Base-by-base conservation (phyloP, 306 rosid genomes). In the Morella rubra region DNA sequence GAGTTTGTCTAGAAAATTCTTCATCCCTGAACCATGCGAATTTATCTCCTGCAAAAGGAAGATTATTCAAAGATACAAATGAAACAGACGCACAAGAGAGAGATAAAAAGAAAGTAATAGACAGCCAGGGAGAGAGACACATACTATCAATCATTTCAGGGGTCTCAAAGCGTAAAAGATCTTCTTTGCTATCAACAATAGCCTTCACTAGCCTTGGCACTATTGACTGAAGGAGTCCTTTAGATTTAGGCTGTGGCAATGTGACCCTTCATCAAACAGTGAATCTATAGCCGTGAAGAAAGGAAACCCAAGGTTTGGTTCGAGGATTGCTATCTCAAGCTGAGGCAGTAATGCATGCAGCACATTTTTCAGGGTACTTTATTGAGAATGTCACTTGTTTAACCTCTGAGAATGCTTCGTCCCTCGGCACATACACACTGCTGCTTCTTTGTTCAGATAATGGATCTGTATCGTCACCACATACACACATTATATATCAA, bases 1-100 rank as follows among this genome's bases (percentile, higher is more conserved):
- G 80, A 19, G 89, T 86, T 42, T 86, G 87, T 69, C 87, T 47
- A 22, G 85, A 84, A 81, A 86, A 86, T 44, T 86, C 87, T 50
- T 86, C 85, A 56, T 83, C 89, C 40, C 72, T 77, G 7, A 82
- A 83, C 89, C 85, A 83, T 24, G 80, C 22, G 40, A 86, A 76
- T 40, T 83, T 86, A 40, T 86, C 87, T 46, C 90, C 87, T 86
- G 77, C 22, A 73, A 40, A 47, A 75, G 64, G 8, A 12, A 3
- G 37, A 32, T 32, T 32, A 54, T 16, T 13, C 7, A 8, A 4
- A 20, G 14, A 60, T 46, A 68, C 4, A 9, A 32, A n/a, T 53
- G 59, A 18, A 22, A 6, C 3, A 32, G 22, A 6, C 59, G n/a
- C 4, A 53, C 22, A 15, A 14, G 12, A 20, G 4, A 59, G 1